Conservation (phyloP, 148 eudicot species). For the Vaccinium darrowii region DNA sequence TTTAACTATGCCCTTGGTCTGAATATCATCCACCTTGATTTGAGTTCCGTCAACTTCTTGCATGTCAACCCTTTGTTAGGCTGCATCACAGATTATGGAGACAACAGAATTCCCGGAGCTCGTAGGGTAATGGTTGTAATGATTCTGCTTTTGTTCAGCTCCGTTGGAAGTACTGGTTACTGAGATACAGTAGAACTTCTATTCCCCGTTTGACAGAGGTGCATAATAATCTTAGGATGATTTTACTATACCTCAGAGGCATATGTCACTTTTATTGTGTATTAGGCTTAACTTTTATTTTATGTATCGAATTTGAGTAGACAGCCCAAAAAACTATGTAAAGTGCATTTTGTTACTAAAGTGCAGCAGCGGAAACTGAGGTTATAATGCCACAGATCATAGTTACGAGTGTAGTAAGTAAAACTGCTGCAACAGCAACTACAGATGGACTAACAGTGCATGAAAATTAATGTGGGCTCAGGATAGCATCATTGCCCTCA, state of each 20-base stretch:
- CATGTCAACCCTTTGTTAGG: background rate
- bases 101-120: background rate
- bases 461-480: too few relatives aligned
- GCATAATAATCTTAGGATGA: background rate
- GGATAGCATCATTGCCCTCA: too few relatives aligned
- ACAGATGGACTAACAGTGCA: too few relatives aligned
- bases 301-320: background rate
- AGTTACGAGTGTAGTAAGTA: too few relatives aligned
- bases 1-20: background rate
- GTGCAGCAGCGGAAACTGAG: too few relatives aligned
- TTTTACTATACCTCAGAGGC: background rate
- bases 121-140: background rate
- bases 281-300: background rate
- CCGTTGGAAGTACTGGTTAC: constrained; percentile 1
- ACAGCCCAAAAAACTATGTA: too few relatives aligned
- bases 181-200: background rate
- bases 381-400: too few relatives aligned
- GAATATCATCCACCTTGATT: constrained; percentile 8
- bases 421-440: too few relatives aligned
- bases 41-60: background rate
- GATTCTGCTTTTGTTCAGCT: background rate
- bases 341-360: too few relatives aligned
- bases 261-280: background rate
- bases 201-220: background rate
- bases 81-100: background rate